These are phyloP conservation scores for Xylaria multiplex DNA, from an alignment of 2,329 filamentous ascomycete species.

Conservation along the genomic window DNA sequence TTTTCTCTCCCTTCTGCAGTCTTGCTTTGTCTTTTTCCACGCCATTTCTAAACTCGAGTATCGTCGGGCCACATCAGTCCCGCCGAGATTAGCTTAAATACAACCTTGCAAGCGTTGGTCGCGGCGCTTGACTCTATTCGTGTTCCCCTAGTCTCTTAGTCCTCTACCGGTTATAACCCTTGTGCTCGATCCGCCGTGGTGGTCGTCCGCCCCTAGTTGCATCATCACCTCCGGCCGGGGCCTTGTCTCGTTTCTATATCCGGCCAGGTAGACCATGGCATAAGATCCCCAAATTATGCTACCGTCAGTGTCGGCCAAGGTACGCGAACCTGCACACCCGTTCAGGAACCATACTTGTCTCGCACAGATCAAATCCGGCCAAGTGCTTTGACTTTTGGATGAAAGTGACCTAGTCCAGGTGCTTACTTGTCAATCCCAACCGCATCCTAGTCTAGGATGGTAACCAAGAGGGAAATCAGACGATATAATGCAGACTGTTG, in stretches of 20 bases:
- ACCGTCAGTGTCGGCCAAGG: constrained; percentile 60
- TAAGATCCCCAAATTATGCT: constrained; percentile 70
- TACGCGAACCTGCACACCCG: constrained; percentile 55
- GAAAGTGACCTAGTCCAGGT: constrained; percentile 55
- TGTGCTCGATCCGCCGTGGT: constrained; percentile 47
- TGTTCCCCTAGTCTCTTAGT: constrained; percentile 49
- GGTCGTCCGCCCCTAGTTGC: constrained; percentile 52
- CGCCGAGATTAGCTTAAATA: constrained; percentile 40
- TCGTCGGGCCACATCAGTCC: constrained; percentile 44
- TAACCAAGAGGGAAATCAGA: constrained; percentile 57
- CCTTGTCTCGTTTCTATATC: constrained; percentile 62
- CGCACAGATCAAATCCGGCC: constrained; percentile 59
- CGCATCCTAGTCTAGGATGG: constrained; percentile 47
- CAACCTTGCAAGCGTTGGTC: constrained; percentile 43
- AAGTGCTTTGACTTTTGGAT: constrained; percentile 59
- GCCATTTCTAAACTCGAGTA: constrained; percentile 51
- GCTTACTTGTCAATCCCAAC: constrained; percentile 53
- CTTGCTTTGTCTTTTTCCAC: constrained; percentile 55
- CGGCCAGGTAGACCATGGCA: constrained; percentile 60
- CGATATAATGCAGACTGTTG: constrained; percentile 58
- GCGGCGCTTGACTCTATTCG: constrained; percentile 50
- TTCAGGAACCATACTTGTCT: constrained; percentile 61
- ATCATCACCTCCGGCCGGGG: constrained; percentile 55
- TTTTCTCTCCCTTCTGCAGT: constrained; percentile 52
- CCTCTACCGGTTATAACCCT: constrained; percentile 50